Conservation (phyloP, 1,284 basidiomycete species). For the Apiotrichum veenhuisii region DNA sequence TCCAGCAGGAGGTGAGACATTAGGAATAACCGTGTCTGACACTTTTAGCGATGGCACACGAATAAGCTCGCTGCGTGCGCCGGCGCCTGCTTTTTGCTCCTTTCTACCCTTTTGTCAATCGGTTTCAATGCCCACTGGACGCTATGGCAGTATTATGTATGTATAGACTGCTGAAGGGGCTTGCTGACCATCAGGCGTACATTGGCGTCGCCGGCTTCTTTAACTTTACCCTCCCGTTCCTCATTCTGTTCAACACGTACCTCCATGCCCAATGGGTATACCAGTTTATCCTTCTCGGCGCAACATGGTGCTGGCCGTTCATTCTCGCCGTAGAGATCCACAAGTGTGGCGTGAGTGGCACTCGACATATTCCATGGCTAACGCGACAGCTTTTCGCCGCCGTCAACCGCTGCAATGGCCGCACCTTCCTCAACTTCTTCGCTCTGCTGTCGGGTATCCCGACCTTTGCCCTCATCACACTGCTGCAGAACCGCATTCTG, state of each 20-base stretch:
- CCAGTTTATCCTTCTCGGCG: background rate
- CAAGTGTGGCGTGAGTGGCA: background rate
- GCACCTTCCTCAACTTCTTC: slow-evolving; percentile 5
- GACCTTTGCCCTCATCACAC: slow-evolving; percentile 69
- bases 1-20: slow-evolving; percentile 37
- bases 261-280: slow-evolving; percentile 1
- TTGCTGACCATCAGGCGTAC: slow-evolving; percentile 20
- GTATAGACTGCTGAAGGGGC: background rate
- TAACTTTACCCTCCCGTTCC: slow-evolving; percentile 31
- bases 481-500: slow-evolving; percentile 64
- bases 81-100: slow-evolving; percentile 33
- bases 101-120: slow-evolving; percentile 29
- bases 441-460: slow-evolving; percentile 55
- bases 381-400: background rate
- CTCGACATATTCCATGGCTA: background rate
- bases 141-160: slow-evolving; percentile 16
- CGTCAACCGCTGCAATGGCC: background rate
- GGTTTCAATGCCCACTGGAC: background rate
- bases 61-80: slow-evolving; percentile 36
- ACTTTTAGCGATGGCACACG: slow-evolving; percentile 31
- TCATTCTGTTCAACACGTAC: slow-evolving; percentile 32
- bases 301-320: slow-evolving; percentile 5
- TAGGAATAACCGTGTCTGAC: background rate
- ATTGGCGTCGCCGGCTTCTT: slow-evolving; percentile 32
- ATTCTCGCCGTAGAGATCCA: slow-evolving; percentile 3